A percentile compares a stretch with the other conserved stretches of the same genome.
Conservation (phyloP, 2,329 filamentous ascomycete species). For the Gremmenia infestans region DNA sequence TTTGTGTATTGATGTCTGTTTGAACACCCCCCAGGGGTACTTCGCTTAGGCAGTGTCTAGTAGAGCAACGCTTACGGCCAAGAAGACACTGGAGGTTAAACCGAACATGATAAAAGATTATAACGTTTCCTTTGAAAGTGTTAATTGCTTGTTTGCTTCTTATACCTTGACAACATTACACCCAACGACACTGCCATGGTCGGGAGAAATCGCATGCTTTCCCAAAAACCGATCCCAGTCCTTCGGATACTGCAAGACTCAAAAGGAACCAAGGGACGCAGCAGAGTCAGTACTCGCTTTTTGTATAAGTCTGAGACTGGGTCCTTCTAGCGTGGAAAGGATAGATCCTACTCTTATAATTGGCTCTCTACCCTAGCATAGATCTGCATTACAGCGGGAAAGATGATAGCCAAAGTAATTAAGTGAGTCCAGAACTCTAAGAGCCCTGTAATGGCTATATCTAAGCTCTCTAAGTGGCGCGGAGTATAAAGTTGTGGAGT, state of each 20-base stretch:
- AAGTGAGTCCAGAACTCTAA: no score
- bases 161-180: neutral
- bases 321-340: no score
- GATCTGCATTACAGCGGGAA: no score
- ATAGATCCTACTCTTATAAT: no score
- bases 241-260: neutral
- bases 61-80: neutral
- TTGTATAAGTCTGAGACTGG: no score
- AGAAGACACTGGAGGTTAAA: neutral
- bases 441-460: no score
- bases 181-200: neutral
- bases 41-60: neutral
- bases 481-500: neutral
- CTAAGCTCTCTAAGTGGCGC: no score
- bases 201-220: neutral
- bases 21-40: slow-evolving; percentile 14
- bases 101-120: neutral
- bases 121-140: neutral
- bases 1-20: slow-evolving; percentile 13
- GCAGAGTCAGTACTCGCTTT: neutral
- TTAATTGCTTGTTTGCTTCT: neutral
- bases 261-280: neutral
- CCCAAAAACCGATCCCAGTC: neutral
- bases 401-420: no score
- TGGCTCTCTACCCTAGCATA: no score